These are phyloP conservation scores for Alternaria sp. DNA, from an alignment of 2,329 filamentous ascomycete genomes.

Conservation along the genomic window DNA sequence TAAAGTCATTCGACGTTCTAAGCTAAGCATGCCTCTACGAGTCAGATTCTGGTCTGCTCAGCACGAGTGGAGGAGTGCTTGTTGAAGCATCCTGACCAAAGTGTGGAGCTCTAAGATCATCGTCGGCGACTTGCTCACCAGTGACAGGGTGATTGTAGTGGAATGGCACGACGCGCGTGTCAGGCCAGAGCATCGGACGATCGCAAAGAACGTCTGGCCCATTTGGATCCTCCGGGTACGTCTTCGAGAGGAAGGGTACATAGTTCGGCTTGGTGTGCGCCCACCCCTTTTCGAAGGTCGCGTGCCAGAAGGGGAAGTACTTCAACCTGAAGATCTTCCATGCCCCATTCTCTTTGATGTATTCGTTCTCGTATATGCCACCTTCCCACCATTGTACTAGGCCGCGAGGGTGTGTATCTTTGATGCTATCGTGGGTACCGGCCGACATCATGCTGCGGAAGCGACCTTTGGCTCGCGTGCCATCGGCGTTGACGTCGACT, in stretches of 20 bases:
- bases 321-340: slow-evolving; percentile 63
- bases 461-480: slow-evolving; percentile 58
- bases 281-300: slow-evolving; percentile 61
- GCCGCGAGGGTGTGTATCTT: slow-evolving; percentile 59
- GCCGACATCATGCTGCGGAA: slow-evolving; percentile 64
- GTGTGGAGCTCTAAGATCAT: slow-evolving; percentile 58
- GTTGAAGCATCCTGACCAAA: slow-evolving; percentile 53
- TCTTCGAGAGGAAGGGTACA: slow-evolving; percentile 58
- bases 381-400: slow-evolving; percentile 66
- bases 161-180: slow-evolving; percentile 62
- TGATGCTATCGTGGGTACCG: slow-evolving; percentile 60
- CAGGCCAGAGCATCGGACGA: slow-evolving; percentile 63
- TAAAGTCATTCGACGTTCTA: slow-evolving; percentile 1
- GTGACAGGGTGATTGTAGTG: slow-evolving; percentile 62
- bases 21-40: not conserved
- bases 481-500: slow-evolving; percentile 57
- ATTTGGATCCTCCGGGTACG: slow-evolving; percentile 58
- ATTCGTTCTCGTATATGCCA: slow-evolving; percentile 66
- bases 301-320: slow-evolving; percentile 66
- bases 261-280: slow-evolving; percentile 61
- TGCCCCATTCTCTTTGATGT: slow-evolving; percentile 61
- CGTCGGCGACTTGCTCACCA: slow-evolving; percentile 53
- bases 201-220: slow-evolving; percentile 62
- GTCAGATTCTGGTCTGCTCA: slow-evolving; percentile 42
- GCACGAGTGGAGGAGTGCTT: slow-evolving; percentile 52